phyloP scores from a whole-genome alignment of 2,329 filamentous ascomycete species.

The Xylaria sp. region DNA sequence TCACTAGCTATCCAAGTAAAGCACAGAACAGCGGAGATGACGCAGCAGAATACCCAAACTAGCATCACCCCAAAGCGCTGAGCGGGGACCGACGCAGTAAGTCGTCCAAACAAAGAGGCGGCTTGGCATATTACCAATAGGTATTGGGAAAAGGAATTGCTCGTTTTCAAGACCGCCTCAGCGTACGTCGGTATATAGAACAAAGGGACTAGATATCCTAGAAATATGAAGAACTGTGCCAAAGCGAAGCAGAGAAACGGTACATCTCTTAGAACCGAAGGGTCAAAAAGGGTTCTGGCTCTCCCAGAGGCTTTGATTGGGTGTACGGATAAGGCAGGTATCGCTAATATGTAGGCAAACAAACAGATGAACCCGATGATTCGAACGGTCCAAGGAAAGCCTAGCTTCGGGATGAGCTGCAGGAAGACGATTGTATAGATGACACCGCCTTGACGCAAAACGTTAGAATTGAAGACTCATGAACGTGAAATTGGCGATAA shows the following conservation, averaged over 20 bases:
- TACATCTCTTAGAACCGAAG: neutral
- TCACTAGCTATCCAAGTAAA: neutral
- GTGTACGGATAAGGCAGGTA: neutral
- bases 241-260: slow-evolving; percentile 5
- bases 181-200: slow-evolving; percentile 19
- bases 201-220: slow-evolving; percentile 15
- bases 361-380: slow-evolving; percentile 11
- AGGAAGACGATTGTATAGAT: slow-evolving; percentile 13
- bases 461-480: neutral
- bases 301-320: neutral
- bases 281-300: neutral
- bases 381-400: slow-evolving; percentile 18
- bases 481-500: neutral
- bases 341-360: neutral
- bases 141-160: neutral
- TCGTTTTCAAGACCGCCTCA: slow-evolving; percentile 1
- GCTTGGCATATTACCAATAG: slow-evolving; percentile 2
- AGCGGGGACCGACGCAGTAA: neutral
- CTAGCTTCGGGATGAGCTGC: neutral
- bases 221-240: slow-evolving; percentile 10
- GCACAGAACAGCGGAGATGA: neutral
- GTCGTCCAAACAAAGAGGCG: neutral
- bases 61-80: neutral
- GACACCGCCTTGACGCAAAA: neutral
- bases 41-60: slow-evolving; percentile 1